These are phyloP conservation scores for Trichoderma afroharzianum DNA, from an alignment of 2,329 filamentous ascomycete genomes.

Conservation along the genomic window DNA sequence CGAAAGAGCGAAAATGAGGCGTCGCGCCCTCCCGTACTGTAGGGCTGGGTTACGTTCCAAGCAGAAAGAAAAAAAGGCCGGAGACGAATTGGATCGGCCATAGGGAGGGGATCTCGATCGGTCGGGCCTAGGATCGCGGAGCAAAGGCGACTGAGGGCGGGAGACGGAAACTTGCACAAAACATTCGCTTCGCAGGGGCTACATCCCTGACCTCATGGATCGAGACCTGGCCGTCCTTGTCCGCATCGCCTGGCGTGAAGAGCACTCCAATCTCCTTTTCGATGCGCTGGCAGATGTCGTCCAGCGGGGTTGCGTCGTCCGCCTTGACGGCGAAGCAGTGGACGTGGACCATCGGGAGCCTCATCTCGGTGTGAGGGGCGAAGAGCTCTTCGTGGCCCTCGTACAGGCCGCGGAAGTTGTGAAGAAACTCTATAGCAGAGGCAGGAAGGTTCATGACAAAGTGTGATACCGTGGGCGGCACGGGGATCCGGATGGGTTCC, in stretches of 20 bases:
- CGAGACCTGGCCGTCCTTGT: slow-evolving; percentile 46
- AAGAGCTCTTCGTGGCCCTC: slow-evolving; percentile 66
- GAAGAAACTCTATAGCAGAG: slow-evolving; percentile 78
- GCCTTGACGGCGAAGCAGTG: slow-evolving; percentile 89
- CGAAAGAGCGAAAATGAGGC: neutral
- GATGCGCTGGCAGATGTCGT: slow-evolving; percentile 45
- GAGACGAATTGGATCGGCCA: neutral
- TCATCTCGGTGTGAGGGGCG: slow-evolving; percentile 51
- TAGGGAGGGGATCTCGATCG: neutral
- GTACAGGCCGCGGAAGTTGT: slow-evolving; percentile 67
- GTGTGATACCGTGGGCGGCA: slow-evolving; percentile 79
- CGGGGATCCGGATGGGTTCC: slow-evolving; percentile 40
- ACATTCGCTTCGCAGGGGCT: slow-evolving; percentile 93
- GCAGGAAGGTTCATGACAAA: slow-evolving; percentile 98
- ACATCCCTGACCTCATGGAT: slow-evolving; percentile 79
- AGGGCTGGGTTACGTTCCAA: neutral
- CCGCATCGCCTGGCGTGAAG: slow-evolving; percentile 43
- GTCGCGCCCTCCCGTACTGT: neutral
- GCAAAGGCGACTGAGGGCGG: slow-evolving; percentile 80
- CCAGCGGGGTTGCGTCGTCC: slow-evolving; percentile 64
- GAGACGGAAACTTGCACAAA: slow-evolving; percentile 87
- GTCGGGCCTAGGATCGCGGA: slow-evolving; percentile 25
- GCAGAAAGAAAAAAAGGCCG: neutral
- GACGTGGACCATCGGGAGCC: slow-evolving; percentile 82
- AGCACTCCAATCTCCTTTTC: slow-evolving; percentile 38